These are phyloP conservation scores for Ustilago cynodontis DNA, from an alignment of 1,284 basidiomycete species.

Conservation along the genomic window DNA sequence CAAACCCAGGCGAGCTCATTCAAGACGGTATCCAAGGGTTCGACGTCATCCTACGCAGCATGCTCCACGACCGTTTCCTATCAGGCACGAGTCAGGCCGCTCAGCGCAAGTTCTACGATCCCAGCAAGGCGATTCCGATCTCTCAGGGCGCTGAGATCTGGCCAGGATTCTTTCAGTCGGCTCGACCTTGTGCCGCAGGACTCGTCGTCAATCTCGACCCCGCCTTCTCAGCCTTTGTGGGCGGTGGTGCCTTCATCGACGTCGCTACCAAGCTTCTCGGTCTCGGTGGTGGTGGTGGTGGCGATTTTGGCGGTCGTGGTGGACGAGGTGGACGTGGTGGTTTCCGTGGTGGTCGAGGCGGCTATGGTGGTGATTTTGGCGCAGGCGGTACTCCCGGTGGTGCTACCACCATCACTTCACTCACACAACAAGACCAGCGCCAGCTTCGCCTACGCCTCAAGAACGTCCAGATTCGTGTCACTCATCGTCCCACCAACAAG, in stretches of 20 bases:
- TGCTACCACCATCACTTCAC: neutral
- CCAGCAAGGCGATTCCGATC: constrained; percentile 33
- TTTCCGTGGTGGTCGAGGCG: constrained; percentile 20
- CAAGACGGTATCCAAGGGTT: constrained; percentile 45
- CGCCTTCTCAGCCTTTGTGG: constrained; percentile 54
- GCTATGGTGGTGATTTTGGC: constrained; percentile 14
- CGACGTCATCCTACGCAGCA: constrained; percentile 38
- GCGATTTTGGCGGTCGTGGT: constrained; percentile 36
- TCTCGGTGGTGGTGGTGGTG: constrained; percentile 45
- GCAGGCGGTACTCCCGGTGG: constrained; percentile 8
- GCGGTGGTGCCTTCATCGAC: constrained; percentile 41
- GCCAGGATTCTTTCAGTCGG: constrained; percentile 59
- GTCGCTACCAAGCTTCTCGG: constrained; percentile 47
- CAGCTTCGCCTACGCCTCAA: constrained; percentile 53
- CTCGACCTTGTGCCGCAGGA: constrained; percentile 50
- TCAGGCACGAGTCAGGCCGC: constrained; percentile 38
- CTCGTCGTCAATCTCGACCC: constrained; percentile 63
- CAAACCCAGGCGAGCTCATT: constrained; percentile 36
- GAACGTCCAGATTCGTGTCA: constrained; percentile 42
- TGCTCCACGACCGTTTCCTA: constrained; percentile 20
- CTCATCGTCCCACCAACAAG: constrained; percentile 52
- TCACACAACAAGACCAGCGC: constrained; percentile 37
- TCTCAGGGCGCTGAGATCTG: constrained; percentile 52
- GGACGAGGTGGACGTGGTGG: constrained; percentile 38
- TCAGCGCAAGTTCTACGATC: constrained; percentile 56